A percentile compares a stretch with the other conserved stretches of the same genome.
These are phyloP conservation scores for Myrmaecium sp. DNA, from an alignment of 2,329 filamentous ascomycete genomes.

Conservation along the genomic window DNA sequence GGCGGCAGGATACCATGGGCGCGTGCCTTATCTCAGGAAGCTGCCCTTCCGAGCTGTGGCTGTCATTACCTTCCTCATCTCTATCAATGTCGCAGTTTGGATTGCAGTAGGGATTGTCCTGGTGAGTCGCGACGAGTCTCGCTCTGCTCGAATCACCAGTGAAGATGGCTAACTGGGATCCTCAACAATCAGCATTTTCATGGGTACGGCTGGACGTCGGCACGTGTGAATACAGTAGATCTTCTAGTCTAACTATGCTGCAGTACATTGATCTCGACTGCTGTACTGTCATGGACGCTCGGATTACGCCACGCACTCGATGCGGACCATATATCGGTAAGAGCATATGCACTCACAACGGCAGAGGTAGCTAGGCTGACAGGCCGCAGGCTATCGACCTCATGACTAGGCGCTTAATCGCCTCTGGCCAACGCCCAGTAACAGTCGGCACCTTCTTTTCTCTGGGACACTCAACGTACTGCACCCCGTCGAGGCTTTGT, in stretches of 20 bases:
- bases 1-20: slow-evolving; percentile 30
- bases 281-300: slow-evolving; percentile 72
- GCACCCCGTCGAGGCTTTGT: background rate
- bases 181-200: slow-evolving; percentile 13
- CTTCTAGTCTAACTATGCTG: slow-evolving; percentile 4
- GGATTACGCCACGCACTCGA: slow-evolving; percentile 91
- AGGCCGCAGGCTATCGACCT: slow-evolving; percentile 62
- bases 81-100: slow-evolving; percentile 42
- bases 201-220: slow-evolving; percentile 5
- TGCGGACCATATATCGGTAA: slow-evolving; percentile 69
- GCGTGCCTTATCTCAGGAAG: slow-evolving; percentile 36
- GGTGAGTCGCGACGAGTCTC: slow-evolving; percentile 19
- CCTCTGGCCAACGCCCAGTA: slow-evolving; percentile 68
- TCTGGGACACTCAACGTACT: slow-evolving; percentile 68
- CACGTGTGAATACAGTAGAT: background rate
- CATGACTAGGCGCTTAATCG: slow-evolving; percentile 79
- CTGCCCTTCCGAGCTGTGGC: slow-evolving; percentile 40
- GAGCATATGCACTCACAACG: slow-evolving; percentile 1
- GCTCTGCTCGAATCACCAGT: background rate
- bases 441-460: slow-evolving; percentile 93
- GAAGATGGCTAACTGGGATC: background rate
- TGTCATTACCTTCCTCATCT: slow-evolving; percentile 36
- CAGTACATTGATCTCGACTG: slow-evolving; percentile 54
- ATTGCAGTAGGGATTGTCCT: slow-evolving; percentile 39
- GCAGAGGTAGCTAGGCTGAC: background rate